A percentile compares a stretch with the other conserved stretches of the same genome.
phyloP scores from a whole-genome alignment of 768 basidiomycete genomes.

The Phylloporus sp. region DNA sequence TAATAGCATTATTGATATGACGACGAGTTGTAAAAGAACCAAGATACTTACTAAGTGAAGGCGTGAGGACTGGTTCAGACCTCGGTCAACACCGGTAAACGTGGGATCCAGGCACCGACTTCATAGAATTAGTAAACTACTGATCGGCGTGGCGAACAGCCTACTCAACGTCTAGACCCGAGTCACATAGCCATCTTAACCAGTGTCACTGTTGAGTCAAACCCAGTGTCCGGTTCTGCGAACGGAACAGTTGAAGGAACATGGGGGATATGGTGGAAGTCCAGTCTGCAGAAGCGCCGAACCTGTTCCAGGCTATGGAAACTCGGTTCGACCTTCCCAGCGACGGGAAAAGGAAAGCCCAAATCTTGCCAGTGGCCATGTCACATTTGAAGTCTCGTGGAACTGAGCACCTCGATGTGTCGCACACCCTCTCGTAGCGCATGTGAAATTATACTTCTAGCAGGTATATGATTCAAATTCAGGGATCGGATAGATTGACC shows the following conservation, averaged over 20 bases:
- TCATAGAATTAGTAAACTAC: no score
- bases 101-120: no score
- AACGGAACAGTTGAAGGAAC: not conserved
- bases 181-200: slow-evolving; percentile 52
- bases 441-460: not conserved
- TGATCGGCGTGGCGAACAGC: no score
- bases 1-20: no score
- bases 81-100: no score
- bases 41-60: no score
- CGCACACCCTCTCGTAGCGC: not conserved
- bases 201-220: slow-evolving; percentile 59
- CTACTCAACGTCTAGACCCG: no score
- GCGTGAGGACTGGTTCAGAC: no score
- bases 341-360: slow-evolving; percentile 17
- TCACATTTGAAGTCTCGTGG: slow-evolving; percentile 67
- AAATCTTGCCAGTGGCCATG: slow-evolving; percentile 52
- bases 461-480: not conserved
- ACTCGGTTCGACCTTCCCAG: not conserved
- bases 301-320: not conserved
- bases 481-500: not conserved
- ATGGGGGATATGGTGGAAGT: not conserved
- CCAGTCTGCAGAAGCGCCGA: not conserved
- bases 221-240: slow-evolving; percentile 42
- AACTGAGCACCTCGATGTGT: slow-evolving; percentile 40
- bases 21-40: no score